Evolutionary conservation across 2,329 filamentous ascomycete species (phyloP).

Genomic region (Clarireedia monteithiana): DNA sequence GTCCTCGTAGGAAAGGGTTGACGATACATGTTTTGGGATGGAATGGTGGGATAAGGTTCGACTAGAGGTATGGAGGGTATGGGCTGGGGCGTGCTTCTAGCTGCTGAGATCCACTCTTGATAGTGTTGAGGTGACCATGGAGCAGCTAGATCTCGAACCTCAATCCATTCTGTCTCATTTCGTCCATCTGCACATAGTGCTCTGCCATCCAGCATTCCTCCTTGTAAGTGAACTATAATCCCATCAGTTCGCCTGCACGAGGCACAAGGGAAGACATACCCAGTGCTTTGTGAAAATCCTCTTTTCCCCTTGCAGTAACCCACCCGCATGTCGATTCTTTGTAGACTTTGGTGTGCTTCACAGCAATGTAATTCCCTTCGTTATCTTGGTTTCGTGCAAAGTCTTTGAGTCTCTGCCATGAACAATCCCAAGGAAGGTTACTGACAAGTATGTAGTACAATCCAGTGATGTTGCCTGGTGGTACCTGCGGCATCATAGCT

Average conservation of each 20-base stretch:
- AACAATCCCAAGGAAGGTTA: constrained; percentile 15
- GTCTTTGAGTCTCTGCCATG: constrained; percentile 25
- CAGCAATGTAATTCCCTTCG: constrained; percentile 14
- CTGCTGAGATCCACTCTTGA: not conserved
- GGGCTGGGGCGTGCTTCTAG: not conserved
- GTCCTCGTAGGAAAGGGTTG: not conserved
- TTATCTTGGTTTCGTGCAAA: constrained; percentile 15
- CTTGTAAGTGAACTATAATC: constrained; percentile 17
- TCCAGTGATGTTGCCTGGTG: constrained; percentile 9
- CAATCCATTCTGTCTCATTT: constrained; percentile 17
- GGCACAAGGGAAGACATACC: not conserved
- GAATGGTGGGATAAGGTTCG: too few relatives aligned
- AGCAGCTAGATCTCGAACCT: constrained; percentile 9
- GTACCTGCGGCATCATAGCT: constrained; percentile 9
- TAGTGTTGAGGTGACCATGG: not conserved
- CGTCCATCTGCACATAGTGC: constrained; percentile 19
- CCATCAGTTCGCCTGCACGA: not conserved
- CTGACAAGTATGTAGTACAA: constrained; percentile 12
- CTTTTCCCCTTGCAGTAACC: constrained; percentile 17
- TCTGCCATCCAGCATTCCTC: constrained; percentile 14
- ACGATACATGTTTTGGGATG: not conserved
- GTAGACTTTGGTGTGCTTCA: constrained; percentile 22
- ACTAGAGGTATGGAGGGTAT: too few relatives aligned
- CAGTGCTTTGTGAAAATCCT: constrained; percentile 15
- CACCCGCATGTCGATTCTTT: constrained; percentile 17